Base-by-base conservation (phyloP, 495 filamentous ascomycete genomes). In the Neurospora sp. region DNA sequence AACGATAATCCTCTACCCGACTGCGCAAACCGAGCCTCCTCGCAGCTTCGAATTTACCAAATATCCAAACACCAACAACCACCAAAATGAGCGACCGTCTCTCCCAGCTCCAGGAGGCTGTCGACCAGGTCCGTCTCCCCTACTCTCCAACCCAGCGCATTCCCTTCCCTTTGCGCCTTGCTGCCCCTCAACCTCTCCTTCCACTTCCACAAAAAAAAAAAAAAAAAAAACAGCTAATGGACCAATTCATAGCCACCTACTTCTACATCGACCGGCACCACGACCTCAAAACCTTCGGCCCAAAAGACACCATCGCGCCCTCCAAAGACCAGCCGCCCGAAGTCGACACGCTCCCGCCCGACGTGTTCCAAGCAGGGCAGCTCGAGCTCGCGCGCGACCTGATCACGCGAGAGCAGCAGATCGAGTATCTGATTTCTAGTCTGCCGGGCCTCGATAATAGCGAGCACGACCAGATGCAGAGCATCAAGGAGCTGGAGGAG, bases 91-190 rank as follows among this genome's bases (percentile, higher is more conserved):
- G 91, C 0, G 96, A 99, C 82, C 88, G 91, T 59, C 88, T 99
- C 45, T 97, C 96, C 4, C 94, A 98, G 80, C 87, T 99, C 48
- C 96, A 99, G 85, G 94, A 97, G 80, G 92, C 93, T 79, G 91
- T 97, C 72, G 95, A 98, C 80, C 90, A 97, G 85, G 93, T 95
- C 41, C 4, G 84, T 59, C 74, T 74, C 22, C 65, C 27, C 8
- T 27, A 20, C 4, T 12, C 20, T 40, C 31, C 31, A 31, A 31
- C 31, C 31, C 31, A 27, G 27, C 27, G 20, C 38, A 27, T 27
- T 12, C 72, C 22, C n/a, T 68, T 37, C 44, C 44, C 3, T 61
- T 38, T 37, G n/a, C 39, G 27, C 69, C 27, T n/a, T 20, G 20
- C 22, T 38, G 31, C 31, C 31, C 31, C 31, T 35, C 31, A 35